Percentiles rank a stretch among this genome's conserved stretches.
Conservation (phyloP, 1,284 basidiomycete genomes). For the Omphalotus olearius region DNA sequence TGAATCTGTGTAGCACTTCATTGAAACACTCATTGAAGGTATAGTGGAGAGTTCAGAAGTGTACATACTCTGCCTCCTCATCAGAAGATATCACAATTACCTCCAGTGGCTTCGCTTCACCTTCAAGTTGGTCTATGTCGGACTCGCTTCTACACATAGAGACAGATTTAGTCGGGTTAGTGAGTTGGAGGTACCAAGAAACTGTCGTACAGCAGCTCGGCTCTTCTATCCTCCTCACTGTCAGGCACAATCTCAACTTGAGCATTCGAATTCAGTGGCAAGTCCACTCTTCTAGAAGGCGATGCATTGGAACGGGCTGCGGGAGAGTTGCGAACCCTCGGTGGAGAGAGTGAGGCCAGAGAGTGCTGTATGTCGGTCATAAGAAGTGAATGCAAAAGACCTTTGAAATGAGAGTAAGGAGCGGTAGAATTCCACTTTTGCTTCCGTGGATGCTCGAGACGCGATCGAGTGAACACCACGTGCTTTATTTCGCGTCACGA, state of each 20-base stretch:
- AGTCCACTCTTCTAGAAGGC: too few relatives aligned
- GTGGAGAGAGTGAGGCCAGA: too few relatives aligned
- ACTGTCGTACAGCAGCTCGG: constrained; percentile 1
- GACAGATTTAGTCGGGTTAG: neutral
- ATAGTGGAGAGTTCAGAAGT: neutral
- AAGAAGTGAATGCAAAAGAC: too few relatives aligned
- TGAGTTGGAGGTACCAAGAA: neutral
- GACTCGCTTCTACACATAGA: neutral
- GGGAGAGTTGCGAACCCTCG: too few relatives aligned
- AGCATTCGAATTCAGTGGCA: neutral
- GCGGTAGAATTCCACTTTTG: too few relatives aligned
- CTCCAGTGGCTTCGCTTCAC: neutral
- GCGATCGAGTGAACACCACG: too few relatives aligned
- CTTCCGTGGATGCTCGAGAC: too few relatives aligned
- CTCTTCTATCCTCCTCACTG: constrained; percentile 34
- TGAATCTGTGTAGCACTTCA: neutral
- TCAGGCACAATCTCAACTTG: constrained; percentile 32
- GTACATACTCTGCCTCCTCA: constrained; percentile 2
- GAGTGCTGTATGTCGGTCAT: too few relatives aligned
- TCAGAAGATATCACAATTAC: constrained; percentile 13
- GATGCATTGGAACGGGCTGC: too few relatives aligned
- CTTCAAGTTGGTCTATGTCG: neutral
- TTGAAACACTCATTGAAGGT: neutral
- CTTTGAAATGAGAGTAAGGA: too few relatives aligned
- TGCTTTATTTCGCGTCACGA: too few relatives aligned